Conservation (phyloP, 225 moss, liverwort and hornwort species). For the Lunularia cruciata region DNA sequence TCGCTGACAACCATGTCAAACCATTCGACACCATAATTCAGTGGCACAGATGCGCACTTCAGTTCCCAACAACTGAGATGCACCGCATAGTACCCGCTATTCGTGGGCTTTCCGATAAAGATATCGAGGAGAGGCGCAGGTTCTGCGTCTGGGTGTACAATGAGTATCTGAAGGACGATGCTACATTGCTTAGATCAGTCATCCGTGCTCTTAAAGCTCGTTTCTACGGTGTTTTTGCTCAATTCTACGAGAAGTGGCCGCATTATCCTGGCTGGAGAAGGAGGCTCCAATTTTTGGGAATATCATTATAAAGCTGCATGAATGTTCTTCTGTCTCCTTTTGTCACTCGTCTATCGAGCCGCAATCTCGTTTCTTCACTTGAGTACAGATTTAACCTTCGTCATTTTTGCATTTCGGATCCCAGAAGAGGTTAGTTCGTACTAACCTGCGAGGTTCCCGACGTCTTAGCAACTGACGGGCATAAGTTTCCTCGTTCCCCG, state of each 20-base stretch:
- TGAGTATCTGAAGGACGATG: slow-evolving; percentile 55
- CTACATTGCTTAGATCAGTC: slow-evolving; percentile 40
- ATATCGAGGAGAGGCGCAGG: slow-evolving; percentile 53
- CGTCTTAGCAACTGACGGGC: no score
- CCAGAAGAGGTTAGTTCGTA: no score
- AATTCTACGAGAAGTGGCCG: slow-evolving; percentile 7
- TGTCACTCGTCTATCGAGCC: no score
- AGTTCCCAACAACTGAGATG: slow-evolving; percentile 57
- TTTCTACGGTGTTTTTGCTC: slow-evolving; percentile 33
- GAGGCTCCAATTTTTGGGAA: not conserved
- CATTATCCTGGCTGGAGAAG: slow-evolving; percentile 2
- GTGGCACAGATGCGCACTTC: slow-evolving; percentile 62
- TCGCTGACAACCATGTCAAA: slow-evolving; percentile 65
- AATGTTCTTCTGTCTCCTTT: no score
- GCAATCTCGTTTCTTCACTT: no score
- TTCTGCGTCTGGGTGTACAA: slow-evolving; percentile 51
- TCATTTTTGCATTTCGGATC: no score
- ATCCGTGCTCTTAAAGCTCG: slow-evolving; percentile 53
- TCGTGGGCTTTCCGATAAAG: slow-evolving; percentile 31
- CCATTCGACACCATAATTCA: slow-evolving; percentile 62
- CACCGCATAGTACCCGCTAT: slow-evolving; percentile 54
- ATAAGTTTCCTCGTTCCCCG: no score
- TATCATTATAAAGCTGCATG: no score
- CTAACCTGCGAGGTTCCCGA: no score
- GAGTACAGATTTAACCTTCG: no score